Evolutionary conservation across 495 filamentous ascomycete genomes (phyloP), one percentile per base, ranked within the genome.

Genomic region (Hapsidospora chrysogenum): DNA sequence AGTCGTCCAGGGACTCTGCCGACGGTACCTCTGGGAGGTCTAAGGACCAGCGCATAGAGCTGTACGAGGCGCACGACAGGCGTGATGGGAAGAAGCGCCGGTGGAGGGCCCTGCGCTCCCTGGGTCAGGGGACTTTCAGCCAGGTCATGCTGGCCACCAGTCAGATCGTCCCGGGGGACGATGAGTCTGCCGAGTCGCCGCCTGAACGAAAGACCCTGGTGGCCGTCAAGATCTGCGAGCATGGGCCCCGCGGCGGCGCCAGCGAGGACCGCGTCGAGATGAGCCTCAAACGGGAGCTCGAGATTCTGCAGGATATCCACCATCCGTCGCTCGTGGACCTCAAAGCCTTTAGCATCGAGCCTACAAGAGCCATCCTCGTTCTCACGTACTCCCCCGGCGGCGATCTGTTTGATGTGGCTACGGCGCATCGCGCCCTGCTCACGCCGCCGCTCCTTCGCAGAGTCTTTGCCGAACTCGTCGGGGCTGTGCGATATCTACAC

Each of bases 91-190:
- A 72, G 36, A 50, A 64, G 17, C 68, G 66, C 36, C 62, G 70
- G 42, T 97, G 82, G 71, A 66, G 79, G 43, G 79, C 78, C 21
- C 51, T 97, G 17, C 78, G 76, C 35, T 58, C 77, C 44, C 65
- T 97, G 8, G 89, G 89, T 7, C 82, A 94, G 40, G 89, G 89
- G 10, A 93, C 89, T 2, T 97, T 97, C 53, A 94, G 85, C 54
- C 81, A 80, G 43, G 89, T 97, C 18, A 74, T 85, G 50, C 64
- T 97, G 8, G 87, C 85, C 3, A 92, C 82, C 3, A 63, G 58
- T 45, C 60, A 70, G 45, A 43, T 54, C 17, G 48, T 50, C 3
- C 43, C 57, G 33, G 49, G 51, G 14, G 43, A 52, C 4, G 57
- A 56, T 26, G 60, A 54, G 34, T 66, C 59, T 33, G 66, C 65